A percentile compares a stretch with the other conserved stretches of the same genome.
phyloP scores from a whole-genome alignment of 768 basidiomycete genomes.

The Boletus pseudo-olivaceus region DNA sequence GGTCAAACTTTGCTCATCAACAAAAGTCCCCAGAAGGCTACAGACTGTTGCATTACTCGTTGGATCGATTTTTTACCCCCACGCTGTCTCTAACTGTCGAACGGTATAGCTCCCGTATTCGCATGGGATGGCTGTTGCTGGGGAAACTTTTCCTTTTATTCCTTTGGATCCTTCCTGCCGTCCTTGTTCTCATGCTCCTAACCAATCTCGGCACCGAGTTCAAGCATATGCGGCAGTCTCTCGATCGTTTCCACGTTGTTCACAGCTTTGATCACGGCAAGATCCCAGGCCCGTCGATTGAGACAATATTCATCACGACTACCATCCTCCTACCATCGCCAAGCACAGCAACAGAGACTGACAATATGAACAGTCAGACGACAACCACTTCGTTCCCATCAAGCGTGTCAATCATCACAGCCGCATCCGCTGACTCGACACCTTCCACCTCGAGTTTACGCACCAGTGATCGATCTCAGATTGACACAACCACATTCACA shows the following conservation, averaged over 20 bases:
- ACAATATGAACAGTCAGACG: slow-evolving; percentile 1
- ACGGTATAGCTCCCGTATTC: slow-evolving; percentile 2
- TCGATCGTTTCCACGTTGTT: slow-evolving; percentile 18
- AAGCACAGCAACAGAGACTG: background rate
- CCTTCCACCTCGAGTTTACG: slow-evolving; percentile 4
- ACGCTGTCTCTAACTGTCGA: slow-evolving; percentile 39
- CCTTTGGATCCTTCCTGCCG: slow-evolving; percentile 15
- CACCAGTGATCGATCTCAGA: slow-evolving; percentile 11
- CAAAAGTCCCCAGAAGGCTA: slow-evolving; percentile 38
- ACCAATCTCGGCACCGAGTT: slow-evolving; percentile 28
- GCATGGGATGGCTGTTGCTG: slow-evolving; percentile 9
- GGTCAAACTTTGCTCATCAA: slow-evolving; percentile 58
- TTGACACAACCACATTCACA: slow-evolving; percentile 7
- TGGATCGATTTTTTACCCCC: slow-evolving; percentile 59
- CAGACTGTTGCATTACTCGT: slow-evolving; percentile 53
- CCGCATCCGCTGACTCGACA: slow-evolving; percentile 1
- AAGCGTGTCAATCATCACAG: slow-evolving; percentile 7
- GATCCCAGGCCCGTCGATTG: slow-evolving; percentile 2
- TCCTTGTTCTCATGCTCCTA: slow-evolving; percentile 19
- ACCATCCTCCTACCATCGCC: slow-evolving; percentile 19
- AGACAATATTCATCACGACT: slow-evolving; percentile 32
- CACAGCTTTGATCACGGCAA: slow-evolving; percentile 6
- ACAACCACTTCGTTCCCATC: slow-evolving; percentile 4
- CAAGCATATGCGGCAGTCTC: slow-evolving; percentile 21
- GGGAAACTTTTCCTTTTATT: slow-evolving; percentile 12